These are phyloP conservation scores for Solanum medicagineum DNA, from an alignment of 257 asterid species.

Conservation along the genomic window DNA sequence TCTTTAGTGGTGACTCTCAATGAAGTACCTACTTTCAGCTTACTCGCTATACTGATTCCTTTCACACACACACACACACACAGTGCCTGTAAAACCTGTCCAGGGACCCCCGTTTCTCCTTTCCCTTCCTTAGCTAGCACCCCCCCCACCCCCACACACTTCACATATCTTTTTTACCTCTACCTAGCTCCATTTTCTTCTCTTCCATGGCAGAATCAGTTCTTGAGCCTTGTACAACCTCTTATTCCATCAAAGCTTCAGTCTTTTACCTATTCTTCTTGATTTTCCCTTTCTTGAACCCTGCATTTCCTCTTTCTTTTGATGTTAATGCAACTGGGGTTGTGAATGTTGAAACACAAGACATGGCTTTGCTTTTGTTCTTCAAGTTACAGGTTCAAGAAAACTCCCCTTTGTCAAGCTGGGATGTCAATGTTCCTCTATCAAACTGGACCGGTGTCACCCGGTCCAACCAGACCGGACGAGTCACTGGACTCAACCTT, in stretches of 20 bases:
- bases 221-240: neutral
- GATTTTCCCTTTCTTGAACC: conserved; percentile 5
- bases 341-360: conserved; percentile 9
- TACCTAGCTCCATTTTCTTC: neutral
- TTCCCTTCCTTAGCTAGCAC: neutral
- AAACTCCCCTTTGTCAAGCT: conserved; percentile 20
- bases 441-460: conserved; percentile 42
- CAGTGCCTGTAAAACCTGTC: neutral
- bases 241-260: neutral
- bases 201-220: conserved; percentile 15
- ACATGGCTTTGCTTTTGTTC: conserved; percentile 44
- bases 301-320: conserved; percentile 10
- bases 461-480: conserved; percentile 48
- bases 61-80: neutral
- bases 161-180: neutral
- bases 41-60: neutral
- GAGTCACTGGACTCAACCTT: conserved; percentile 59
- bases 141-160: neutral
- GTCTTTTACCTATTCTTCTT: conserved; percentile 1
- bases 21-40: neutral
- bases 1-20: conserved; percentile 6
- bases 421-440: conserved; percentile 24
- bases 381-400: conserved; percentile 53
- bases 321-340: neutral
- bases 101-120: neutral